These are phyloP conservation scores for Coemansia sp. DNA, from an alignment of 192 early-diverging fungal species.

Conservation along the genomic window DNA sequence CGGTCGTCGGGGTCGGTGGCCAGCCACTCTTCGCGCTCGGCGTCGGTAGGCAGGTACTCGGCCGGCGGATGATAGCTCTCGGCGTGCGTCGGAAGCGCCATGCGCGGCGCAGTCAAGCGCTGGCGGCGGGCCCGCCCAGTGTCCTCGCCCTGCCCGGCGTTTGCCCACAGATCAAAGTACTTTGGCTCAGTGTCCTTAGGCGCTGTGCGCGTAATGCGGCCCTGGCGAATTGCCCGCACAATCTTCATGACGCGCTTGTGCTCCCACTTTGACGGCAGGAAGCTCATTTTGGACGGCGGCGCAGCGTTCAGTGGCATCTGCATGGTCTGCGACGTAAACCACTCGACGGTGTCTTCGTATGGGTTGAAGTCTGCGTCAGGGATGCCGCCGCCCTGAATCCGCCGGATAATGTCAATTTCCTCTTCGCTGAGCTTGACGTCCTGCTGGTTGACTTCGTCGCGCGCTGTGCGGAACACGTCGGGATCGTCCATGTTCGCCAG, in stretches of 20 bases:
- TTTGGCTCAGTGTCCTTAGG: slow-evolving; percentile 58
- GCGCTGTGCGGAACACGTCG: slow-evolving; percentile 82
- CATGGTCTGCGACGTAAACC: slow-evolving; percentile 85
- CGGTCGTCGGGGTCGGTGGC: slow-evolving; percentile 76
- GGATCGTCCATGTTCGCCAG: slow-evolving; percentile 90
- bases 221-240: slow-evolving; percentile 90
- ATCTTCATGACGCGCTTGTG: slow-evolving; percentile 96
- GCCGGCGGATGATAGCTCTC: slow-evolving; percentile 97
- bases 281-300: slow-evolving; percentile 94
- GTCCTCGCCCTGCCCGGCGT: slow-evolving; percentile 58
- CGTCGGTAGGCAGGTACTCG: slow-evolving; percentile 85
- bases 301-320: slow-evolving; percentile 80
- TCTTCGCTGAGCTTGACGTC: slow-evolving; percentile 83
- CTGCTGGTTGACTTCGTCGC: slow-evolving; percentile 77
- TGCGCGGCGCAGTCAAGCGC: slow-evolving; percentile 90
- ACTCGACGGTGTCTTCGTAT: slow-evolving; percentile 92
- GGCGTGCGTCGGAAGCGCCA: slow-evolving; percentile 82
- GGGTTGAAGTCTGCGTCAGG: slow-evolving; percentile 87
- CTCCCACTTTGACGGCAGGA: slow-evolving; percentile 93
- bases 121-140: slow-evolving; percentile 45
- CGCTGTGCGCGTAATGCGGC: slow-evolving; percentile 70
- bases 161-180: slow-evolving; percentile 90
- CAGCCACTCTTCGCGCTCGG: slow-evolving; percentile 81
- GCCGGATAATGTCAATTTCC: slow-evolving; percentile 91
- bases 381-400: slow-evolving; percentile 76